These are phyloP conservation scores for Cucumis hystrix DNA, from an alignment of 306 rosid genomes.

Conservation along the genomic window DNA sequence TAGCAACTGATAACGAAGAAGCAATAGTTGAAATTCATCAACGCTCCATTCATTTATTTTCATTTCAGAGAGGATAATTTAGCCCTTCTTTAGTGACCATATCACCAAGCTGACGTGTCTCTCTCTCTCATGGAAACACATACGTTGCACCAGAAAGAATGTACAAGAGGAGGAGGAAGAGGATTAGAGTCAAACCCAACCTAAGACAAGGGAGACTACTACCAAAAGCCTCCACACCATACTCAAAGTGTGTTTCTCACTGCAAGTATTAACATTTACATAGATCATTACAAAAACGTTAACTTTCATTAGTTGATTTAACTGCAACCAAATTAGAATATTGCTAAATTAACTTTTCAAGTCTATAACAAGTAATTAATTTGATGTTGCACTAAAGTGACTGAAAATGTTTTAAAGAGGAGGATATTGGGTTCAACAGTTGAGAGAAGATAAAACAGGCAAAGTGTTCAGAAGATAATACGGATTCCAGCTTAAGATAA, in stretches of 20 bases:
- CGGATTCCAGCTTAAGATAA: not conserved
- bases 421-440: not conserved
- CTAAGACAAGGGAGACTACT: not conserved
- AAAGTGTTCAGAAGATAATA: not conserved
- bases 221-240: not conserved
- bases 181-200: not conserved
- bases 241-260: constrained; percentile 1
- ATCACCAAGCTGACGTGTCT: not conserved
- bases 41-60: not conserved
- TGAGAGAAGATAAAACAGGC: not conserved
- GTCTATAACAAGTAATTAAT: not conserved
- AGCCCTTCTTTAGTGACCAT: not conserved
- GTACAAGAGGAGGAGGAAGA: not conserved
- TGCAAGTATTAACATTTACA: not conserved
- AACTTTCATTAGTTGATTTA: not conserved
- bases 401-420: not conserved
- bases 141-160: not conserved
- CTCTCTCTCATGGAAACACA: not conserved
- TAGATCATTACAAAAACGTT: not conserved
- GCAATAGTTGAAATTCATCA: not conserved
- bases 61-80: not conserved
- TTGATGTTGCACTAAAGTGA: not conserved
- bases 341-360: not conserved
- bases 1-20: not conserved
- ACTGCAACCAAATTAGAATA: not conserved